Evolutionary conservation across 1,284 basidiomycete species (phyloP).

Genomic region (Neolentinus lepideus): DNA sequence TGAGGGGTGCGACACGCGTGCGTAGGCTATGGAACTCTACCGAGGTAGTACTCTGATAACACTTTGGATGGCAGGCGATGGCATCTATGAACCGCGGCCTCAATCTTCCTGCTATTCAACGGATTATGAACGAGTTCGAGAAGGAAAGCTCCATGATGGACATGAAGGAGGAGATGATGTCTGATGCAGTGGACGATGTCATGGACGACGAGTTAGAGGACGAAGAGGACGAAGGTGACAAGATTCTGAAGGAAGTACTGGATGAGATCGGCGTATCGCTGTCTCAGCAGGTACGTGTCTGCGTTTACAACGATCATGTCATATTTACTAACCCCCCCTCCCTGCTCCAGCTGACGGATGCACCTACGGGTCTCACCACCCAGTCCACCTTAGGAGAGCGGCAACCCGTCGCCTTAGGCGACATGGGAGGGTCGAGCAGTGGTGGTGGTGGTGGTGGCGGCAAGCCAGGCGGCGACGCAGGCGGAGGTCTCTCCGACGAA

Average conservation of each 20-base stretch:
- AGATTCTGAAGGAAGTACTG: constrained; percentile 92
- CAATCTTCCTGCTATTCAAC: constrained; percentile 92
- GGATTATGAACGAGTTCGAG: constrained; percentile 98
- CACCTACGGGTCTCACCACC: constrained; percentile 67
- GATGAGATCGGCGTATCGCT: constrained; percentile 96
- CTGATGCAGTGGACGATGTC: constrained; percentile 95
- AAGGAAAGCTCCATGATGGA: constrained; percentile 97
- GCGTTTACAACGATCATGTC: neutral
- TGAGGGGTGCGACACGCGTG: constrained; percentile 95
- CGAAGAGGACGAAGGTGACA: constrained; percentile 94
- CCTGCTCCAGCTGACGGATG: constrained; percentile 64
- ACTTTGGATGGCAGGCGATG: constrained; percentile 70
- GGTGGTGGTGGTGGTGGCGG: constrained; percentile 26
- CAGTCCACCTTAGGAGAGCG: constrained; percentile 60
- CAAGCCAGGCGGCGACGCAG: constrained; percentile 27
- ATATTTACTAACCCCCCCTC: neutral
- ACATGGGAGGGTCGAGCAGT: constrained; percentile 9
- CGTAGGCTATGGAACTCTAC: constrained; percentile 19
- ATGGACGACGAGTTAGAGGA: constrained; percentile 94
- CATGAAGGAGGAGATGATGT: constrained; percentile 99
- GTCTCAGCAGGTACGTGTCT: constrained; percentile 66
- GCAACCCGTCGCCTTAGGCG: constrained; percentile 74
- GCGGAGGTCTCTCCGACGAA: constrained; percentile 61
- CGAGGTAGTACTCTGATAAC: neutral
- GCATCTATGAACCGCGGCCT: constrained; percentile 95